Base-by-base conservation (phyloP, 2,329 filamentous ascomycete genomes). In the Trichophyton mentagrophytes region DNA sequence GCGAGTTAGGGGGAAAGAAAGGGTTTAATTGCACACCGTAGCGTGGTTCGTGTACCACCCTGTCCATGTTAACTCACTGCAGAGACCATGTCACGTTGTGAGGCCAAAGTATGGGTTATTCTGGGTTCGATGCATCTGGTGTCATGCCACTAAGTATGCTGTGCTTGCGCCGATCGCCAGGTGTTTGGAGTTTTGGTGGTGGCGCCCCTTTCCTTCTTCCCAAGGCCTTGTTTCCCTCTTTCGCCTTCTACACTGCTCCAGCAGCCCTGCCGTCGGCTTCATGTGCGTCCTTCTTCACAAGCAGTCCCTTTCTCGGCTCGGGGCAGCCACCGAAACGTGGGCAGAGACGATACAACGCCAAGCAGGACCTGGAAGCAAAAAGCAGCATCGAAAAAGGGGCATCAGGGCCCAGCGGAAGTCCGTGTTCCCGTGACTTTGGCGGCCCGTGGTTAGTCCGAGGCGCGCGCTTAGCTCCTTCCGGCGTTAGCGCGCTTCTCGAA, bases 401-500 rank as follows among this genome's bases (percentile, higher is more conserved):
- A 27, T 6, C 1, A 7, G 27, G 27, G 27, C 1, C 25, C 27
- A 27, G 27, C 27, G 5, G 5, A 27, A 27, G 27, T n/a, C 46
- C 11, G 20, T 25, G 46, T 27, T 27, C 49, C 27, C 49, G 49
- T 49, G 46, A 49, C 20, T 27, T 11, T 8, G n/a, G 8, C 49
- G 49, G 49, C 49, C 27, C 30, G 49, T 33, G 5, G 15, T 55
- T 55, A 15, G 3, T 55, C 49, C 49, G 49, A 33, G 4, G 11
- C 13, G 49, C 30, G 49, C 49, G 49, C 49, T 55, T 55, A 36
- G 15, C 49, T 20, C 2, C 27, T 55, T 55, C 30, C 15, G 15
- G 49, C 49, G 11, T 36, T 55, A 55, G 49, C 27, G 49, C 49
- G 49, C 49, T 55, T 55, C 49, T 55, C 27, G 49, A 55, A 55